Evolutionary conservation across 208 protist genomes (phyloP).

Genomic region (Trypanosoma caninum): DNA sequence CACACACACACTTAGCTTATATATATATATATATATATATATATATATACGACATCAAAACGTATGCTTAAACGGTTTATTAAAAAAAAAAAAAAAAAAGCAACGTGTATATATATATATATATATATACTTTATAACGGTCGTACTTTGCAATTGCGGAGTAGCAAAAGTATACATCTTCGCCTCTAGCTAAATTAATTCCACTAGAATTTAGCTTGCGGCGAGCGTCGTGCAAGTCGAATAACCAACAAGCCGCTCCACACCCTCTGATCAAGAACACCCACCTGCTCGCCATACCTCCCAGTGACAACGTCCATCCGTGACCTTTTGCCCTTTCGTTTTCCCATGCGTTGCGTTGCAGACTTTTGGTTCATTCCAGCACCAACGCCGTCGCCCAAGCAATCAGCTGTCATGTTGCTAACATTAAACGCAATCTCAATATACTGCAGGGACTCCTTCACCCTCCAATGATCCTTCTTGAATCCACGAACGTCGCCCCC

Average conservation of each 20-base stretch:
- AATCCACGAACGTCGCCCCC: constrained; percentile 21
- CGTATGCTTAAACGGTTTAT: no score
- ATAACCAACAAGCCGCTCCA: constrained; percentile 22
- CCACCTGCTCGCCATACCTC: constrained; percentile 6
- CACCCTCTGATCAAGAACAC: constrained; percentile 15
- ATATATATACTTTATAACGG: no score
- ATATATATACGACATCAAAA: no score
- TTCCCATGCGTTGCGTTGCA: neutral
- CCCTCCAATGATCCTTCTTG: constrained; percentile 21
- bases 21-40: no score
- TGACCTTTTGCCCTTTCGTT: constrained; percentile 20
- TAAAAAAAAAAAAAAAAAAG: no score
- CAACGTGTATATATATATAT: no score
- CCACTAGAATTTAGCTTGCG: constrained; percentile 18
- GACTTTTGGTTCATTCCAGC: constrained; percentile 4
- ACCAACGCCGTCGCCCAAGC: constrained; percentile 11
- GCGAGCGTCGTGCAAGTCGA: constrained; percentile 18
- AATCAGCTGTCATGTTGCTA: constrained; percentile 21
- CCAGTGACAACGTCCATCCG: constrained; percentile 19
- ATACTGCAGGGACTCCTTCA: constrained; percentile 46
- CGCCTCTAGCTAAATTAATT: no score
- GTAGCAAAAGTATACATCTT: no score
- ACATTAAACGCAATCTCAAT: constrained; percentile 50
- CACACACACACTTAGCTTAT: no score
- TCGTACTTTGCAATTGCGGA: no score